phyloP scores from a whole-genome alignment of 2,329 filamentous ascomycete species.

The Nemania abortiva region DNA sequence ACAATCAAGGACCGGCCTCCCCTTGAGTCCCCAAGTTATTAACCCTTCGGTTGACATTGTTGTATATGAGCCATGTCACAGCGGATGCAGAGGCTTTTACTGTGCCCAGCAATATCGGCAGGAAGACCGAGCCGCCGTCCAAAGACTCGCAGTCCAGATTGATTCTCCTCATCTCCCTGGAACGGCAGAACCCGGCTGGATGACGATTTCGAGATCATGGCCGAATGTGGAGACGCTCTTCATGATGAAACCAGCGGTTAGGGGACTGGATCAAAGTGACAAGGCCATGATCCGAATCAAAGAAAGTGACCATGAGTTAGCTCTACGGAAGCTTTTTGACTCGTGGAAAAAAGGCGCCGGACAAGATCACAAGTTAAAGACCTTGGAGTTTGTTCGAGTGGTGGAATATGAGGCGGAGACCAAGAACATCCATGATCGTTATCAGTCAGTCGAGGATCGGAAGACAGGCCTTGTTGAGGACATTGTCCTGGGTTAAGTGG shows the following conservation, averaged over 20 bases:
- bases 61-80: constrained; percentile 50
- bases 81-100: constrained; percentile 46
- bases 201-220: constrained; percentile 47
- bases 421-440: constrained; percentile 37
- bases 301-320: constrained; percentile 39
- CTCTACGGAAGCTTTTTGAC: constrained; percentile 45
- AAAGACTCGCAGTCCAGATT: constrained; percentile 47
- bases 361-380: constrained; percentile 34
- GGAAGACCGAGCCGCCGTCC: constrained; percentile 45
- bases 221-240: constrained; percentile 50
- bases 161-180: constrained; percentile 44
- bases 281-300: constrained; percentile 49
- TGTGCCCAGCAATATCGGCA: constrained; percentile 49
- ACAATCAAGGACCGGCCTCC: not conserved
- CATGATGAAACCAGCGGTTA: constrained; percentile 47
- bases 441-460: constrained; percentile 42
- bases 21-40: constrained; percentile 40
- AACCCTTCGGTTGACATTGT: constrained; percentile 47
- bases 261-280: constrained; percentile 40
- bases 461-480: constrained; percentile 47
- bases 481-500: constrained; percentile 47
- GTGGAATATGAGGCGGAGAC: constrained; percentile 41
- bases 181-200: constrained; percentile 46
- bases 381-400: constrained; percentile 48
- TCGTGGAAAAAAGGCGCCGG: constrained; percentile 50